phyloP scores from a whole-genome alignment of 2,329 filamentous ascomycete species.

The Talaromyces piceae region DNA sequence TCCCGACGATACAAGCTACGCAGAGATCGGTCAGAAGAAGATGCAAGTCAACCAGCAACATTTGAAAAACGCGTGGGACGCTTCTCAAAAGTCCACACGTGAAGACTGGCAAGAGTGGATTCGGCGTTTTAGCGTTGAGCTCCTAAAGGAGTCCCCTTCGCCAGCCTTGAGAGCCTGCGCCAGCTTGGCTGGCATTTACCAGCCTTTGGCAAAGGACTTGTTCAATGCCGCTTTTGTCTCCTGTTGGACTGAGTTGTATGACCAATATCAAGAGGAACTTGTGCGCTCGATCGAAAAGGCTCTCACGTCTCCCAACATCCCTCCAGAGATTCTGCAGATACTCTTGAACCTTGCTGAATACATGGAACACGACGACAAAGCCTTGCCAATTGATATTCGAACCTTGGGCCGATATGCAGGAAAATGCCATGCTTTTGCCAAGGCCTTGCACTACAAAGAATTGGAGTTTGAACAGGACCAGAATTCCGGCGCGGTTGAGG shows the following conservation, averaged over 20 bases:
- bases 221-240: slow-evolving; percentile 99
- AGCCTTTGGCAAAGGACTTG: slow-evolving; percentile 81
- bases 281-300: slow-evolving; percentile 94
- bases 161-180: slow-evolving; percentile 91
- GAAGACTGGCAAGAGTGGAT: slow-evolving; percentile 99
- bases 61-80: slow-evolving; percentile 94
- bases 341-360: slow-evolving; percentile 96
- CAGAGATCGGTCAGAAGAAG: slow-evolving; percentile 85
- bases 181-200: slow-evolving; percentile 80
- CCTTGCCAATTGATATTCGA: slow-evolving; percentile 91
- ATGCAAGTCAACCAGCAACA: slow-evolving; percentile 96
- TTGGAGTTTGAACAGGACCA: slow-evolving; percentile 97
- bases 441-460: slow-evolving; percentile 98
- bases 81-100: slow-evolving; percentile 89
- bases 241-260: slow-evolving; percentile 96
- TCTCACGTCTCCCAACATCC: slow-evolving; percentile 89
- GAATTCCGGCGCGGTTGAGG: slow-evolving; percentile 89
- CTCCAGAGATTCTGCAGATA: slow-evolving; percentile 88
- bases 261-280: slow-evolving; percentile 93
- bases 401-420: slow-evolving; percentile 90
- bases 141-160: slow-evolving; percentile 91
- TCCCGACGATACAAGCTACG: slow-evolving; percentile 70
- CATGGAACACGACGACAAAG: slow-evolving; percentile 99
- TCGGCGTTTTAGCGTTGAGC: slow-evolving; percentile 86
- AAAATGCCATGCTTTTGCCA: slow-evolving; percentile 95